Base-by-base conservation (phyloP, 2,329 filamentous ascomycete genomes). In the Pseudogymnoascus sp. region DNA sequence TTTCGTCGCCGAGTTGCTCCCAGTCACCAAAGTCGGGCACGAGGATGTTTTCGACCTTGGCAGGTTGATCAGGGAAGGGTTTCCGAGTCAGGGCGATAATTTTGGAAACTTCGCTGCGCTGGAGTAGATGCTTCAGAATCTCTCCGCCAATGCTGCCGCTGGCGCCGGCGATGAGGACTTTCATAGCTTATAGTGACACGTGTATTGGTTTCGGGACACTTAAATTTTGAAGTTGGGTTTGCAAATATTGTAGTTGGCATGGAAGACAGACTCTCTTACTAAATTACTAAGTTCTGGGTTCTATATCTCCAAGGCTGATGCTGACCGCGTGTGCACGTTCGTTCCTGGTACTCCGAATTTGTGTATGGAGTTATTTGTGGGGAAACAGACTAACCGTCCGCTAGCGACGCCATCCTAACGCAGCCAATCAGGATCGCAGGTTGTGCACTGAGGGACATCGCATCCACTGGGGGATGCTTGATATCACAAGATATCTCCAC, bases 111-210 rank as follows among this genome's bases (percentile, higher is more conserved):
- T 39, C 60, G 3, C 71, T 70, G 57, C 72, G 70, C 1, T 65
- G 62, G 30, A 75, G 73, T 14, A 71, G 72, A 41, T 73, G 71
- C 9, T 39, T 61, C 9, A 75, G 66, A 6, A 65, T 71, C 57
- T 68, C 70, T 54, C 71, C 61, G 57, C 73, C 73, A 43, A 75
- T 73, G 4, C 64, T 67, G 1, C 73, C 73, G 11, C 66, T 72
- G 0, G 71, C 73, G 30, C 73, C 73, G 12, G 67, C 66, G 14
- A 75, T 66, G 38, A 75, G 71, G 58, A 75, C 62, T 58, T 75
- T 75, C 73, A 75, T 74, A 20, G 25, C 12, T 54, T 18, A 8
- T 16, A 4, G 43, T 54, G 8, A 25, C 5, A 14, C 7, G 43
- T n/a, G 11, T 54, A 32, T 32, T 30, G 32, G 25, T 47, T 8